A percentile compares a stretch with the other conserved stretches of the same genome.
Evolutionary conservation across 768 basidiomycete genomes (phyloP).

Genomic region (Phylloporus arenicola): DNA sequence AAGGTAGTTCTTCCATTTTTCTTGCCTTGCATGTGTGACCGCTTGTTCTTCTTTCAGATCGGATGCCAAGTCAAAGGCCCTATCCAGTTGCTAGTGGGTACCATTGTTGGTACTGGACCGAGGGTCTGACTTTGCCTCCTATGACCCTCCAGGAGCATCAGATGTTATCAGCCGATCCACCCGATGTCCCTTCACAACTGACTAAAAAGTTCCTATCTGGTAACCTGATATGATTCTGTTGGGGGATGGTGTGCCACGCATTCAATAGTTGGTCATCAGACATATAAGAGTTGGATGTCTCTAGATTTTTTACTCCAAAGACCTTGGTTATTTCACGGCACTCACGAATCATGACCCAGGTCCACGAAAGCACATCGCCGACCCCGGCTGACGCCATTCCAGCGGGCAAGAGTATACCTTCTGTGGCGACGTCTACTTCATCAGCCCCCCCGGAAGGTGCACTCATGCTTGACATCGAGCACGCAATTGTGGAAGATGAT

Average conservation of each 20-base stretch:
- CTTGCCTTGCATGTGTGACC: neutral
- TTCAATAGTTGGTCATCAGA: neutral
- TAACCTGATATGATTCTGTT: neutral
- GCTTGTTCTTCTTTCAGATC: neutral
- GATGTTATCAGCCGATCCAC: conserved; percentile 10
- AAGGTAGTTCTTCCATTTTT: neutral
- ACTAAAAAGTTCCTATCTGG: too few species aligned
- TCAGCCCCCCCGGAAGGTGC: neutral
- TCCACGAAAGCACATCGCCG: neutral
- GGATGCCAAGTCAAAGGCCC: neutral
- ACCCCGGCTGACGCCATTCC: neutral
- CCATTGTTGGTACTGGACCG: neutral
- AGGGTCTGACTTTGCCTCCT: neutral
- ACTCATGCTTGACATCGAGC: conserved; percentile 33
- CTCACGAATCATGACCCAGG: conserved; percentile 5
- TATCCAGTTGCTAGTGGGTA: neutral
- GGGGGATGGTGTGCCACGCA: neutral
- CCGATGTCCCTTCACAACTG: neutral
- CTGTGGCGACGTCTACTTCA: neutral
- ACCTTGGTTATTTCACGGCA: neutral
- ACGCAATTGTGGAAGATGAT: conserved; percentile 49
- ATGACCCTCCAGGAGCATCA: neutral
- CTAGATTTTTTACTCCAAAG: neutral
- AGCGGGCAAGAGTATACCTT: neutral
- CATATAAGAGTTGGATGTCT: conserved; percentile 5